Conservation (phyloP, 495 filamentous ascomycete genomes). For the Penicillium malachiteum region DNA sequence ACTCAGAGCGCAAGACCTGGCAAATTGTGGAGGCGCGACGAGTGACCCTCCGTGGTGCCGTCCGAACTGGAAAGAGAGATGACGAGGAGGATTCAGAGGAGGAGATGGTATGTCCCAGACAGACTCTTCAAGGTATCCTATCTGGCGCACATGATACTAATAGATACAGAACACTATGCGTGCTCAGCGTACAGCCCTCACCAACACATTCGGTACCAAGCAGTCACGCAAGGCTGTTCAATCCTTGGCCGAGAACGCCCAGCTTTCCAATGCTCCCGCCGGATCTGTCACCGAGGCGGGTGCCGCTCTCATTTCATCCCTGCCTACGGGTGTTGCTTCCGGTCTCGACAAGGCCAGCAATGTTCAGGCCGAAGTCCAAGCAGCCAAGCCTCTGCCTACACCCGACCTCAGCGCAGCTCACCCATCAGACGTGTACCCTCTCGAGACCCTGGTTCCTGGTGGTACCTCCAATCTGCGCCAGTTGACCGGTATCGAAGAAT, state of each 20-base stretch:
- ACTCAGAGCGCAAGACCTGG: constrained; percentile 69
- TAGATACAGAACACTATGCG: constrained; percentile 48
- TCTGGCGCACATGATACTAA: not conserved
- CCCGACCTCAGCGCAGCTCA: constrained; percentile 69
- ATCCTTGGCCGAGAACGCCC: constrained; percentile 75
- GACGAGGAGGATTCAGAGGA: constrained; percentile 41
- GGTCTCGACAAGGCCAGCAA: constrained; percentile 61
- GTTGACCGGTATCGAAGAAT: constrained; percentile 66
- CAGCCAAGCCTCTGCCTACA: constrained; percentile 72
- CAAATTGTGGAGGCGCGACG: constrained; percentile 74
- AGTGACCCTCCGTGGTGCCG: constrained; percentile 64
- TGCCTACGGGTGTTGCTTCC: constrained; percentile 55
- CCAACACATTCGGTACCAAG: constrained; percentile 89
- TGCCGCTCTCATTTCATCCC: constrained; percentile 59
- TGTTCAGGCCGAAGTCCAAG: constrained; percentile 65
- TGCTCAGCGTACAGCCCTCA: constrained; percentile 67
- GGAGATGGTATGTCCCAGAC: constrained; percentile 28
- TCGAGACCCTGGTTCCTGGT: constrained; percentile 62
- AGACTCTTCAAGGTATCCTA: not conserved
- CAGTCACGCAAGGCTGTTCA: constrained; percentile 85
- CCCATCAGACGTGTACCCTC: constrained; percentile 79
- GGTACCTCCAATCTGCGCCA: constrained; percentile 49
- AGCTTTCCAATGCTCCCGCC: constrained; percentile 50
- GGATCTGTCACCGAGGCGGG: constrained; percentile 55
- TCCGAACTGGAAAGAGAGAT: constrained; percentile 52